Base-by-base conservation (phyloP, 1,284 basidiomycete genomes). In the Hemileia vastatrix region DNA sequence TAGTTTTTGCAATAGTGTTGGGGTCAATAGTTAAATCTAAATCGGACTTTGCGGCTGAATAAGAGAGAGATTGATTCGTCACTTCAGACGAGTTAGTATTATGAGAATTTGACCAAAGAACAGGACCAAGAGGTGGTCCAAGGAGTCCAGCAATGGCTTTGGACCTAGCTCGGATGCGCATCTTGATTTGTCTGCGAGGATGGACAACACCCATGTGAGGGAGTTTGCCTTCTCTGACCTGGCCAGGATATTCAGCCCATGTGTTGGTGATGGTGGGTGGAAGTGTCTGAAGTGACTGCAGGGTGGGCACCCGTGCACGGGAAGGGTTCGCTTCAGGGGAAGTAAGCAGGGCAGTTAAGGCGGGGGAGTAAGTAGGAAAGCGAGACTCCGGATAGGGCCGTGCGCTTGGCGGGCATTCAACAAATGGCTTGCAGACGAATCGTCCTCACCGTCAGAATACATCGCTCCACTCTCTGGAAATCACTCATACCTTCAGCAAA, bases 361-460 rank as follows among this genome's bases (percentile, higher is more conserved):
- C 50, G 11, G 57, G 57, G n/a, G 50, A 47, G 47, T 60, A 60
- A 27, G 27, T 60, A 9, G 57, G 57, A 43, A 60, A 53, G 18
- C 47, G 21, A 1, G 50, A 53, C 4, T 31, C 33, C 19, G 57
- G 50, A 47, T 60, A 60, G 15, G 36, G 49, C 15, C 43, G 36
- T 27, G 33, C 36, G 33, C 40, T 32, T 36, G 27, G 49, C 19
- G n/a, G 48, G 19, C 45, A 55, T 57, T 49, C 47, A 4, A 53
- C 6, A 52, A 53, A 60, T n/a, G 50, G 40, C 57, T 60, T 9
- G 13, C 18, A n/a, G n/a, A n/a, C n/a, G 2, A 4, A 31, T 9
- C 27, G 21, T 24, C 36, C 1, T 2, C 36, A 11, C n/a, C 3
- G 40, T 6, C 33, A 32, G 48, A 23, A n/a, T n/a, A 4, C 45